Conservation (phyloP, 2,329 filamentous ascomycete genomes). For the Penicillium expansum region DNA sequence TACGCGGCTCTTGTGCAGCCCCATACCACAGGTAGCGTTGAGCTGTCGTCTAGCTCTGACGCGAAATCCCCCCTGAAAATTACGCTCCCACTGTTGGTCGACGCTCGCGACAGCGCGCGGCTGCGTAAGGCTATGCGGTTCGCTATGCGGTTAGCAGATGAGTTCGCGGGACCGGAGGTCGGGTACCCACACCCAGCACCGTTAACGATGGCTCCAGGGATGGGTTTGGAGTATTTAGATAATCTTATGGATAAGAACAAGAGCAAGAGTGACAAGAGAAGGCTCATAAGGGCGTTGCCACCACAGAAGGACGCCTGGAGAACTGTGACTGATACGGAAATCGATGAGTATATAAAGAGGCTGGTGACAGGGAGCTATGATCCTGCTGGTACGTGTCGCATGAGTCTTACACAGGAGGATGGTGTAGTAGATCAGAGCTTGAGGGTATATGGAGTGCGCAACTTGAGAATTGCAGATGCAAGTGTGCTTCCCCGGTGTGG, state of each 20-base stretch:
- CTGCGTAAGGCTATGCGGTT: background rate
- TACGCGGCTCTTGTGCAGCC: slow-evolving; percentile 5
- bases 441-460: background rate
- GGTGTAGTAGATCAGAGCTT: slow-evolving; percentile 3
- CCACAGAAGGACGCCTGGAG: slow-evolving; percentile 1
- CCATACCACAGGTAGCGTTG: background rate
- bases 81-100: background rate
- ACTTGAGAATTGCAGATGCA: slow-evolving; percentile 6
- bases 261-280: slow-evolving; percentile 1
- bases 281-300: background rate
- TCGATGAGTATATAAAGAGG: slow-evolving; percentile 3
- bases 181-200: background rate
- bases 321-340: background rate
- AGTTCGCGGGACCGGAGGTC: background rate
- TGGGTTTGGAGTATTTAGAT: background rate
- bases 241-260: background rate
- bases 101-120: background rate
- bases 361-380: slow-evolving; percentile 1
- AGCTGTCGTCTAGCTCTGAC: background rate
- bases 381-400: slow-evolving; percentile 3
- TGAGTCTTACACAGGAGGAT: background rate
- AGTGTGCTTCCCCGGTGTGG: slow-evolving; percentile 1
- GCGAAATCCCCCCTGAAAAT: background rate
- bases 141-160: slow-evolving; percentile 3
- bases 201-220: background rate